A percentile compares a stretch with the other conserved stretches of the same genome.
Conservation (phyloP, 2,329 filamentous ascomycete species). For the Hyphodiscus sp. region DNA sequence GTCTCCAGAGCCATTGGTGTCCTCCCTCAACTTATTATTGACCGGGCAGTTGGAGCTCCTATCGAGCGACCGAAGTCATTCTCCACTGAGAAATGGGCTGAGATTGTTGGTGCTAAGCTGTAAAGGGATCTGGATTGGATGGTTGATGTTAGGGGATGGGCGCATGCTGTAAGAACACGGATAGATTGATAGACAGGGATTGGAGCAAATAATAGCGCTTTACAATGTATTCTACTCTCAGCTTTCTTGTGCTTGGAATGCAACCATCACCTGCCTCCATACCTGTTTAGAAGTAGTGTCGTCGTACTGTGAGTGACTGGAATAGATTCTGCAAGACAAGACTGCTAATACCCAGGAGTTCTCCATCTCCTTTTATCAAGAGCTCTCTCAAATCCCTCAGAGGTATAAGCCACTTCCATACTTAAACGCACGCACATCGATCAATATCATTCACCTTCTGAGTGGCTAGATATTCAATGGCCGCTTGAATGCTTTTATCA, state of each 20-base stretch:
- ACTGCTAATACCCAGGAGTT: no score
- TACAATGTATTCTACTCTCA: conserved; percentile 30
- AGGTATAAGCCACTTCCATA: no score
- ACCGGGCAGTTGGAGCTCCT: conserved; percentile 91
- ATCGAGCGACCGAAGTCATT: conserved; percentile 99
- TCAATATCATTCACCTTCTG: no score
- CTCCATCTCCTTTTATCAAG: no score
- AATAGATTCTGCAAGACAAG: not conserved
- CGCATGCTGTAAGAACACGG: conserved; percentile 23
- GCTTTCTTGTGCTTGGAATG: conserved; percentile 14
- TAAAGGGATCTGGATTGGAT: conserved; percentile 43
- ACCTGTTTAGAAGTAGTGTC: not conserved
- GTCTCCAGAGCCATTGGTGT: conserved; percentile 97
- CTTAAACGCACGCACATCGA: no score
- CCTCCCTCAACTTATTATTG: conserved; percentile 98
- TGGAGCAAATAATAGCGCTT: conserved; percentile 18
- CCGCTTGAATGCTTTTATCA: no score
- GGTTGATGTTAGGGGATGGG: conserved; percentile 4
- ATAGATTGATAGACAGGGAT: conserved; percentile 21
- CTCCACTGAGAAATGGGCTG: conserved; percentile 93
- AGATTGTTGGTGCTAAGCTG: conserved; percentile 84
- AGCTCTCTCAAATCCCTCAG: no score
- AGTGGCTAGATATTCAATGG: no score
- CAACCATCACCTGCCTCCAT: not conserved
- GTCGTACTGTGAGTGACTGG: not conserved